Conservation (phyloP, 768 basidiomycete species). For the Rubroboletus pulcherrimus region DNA sequence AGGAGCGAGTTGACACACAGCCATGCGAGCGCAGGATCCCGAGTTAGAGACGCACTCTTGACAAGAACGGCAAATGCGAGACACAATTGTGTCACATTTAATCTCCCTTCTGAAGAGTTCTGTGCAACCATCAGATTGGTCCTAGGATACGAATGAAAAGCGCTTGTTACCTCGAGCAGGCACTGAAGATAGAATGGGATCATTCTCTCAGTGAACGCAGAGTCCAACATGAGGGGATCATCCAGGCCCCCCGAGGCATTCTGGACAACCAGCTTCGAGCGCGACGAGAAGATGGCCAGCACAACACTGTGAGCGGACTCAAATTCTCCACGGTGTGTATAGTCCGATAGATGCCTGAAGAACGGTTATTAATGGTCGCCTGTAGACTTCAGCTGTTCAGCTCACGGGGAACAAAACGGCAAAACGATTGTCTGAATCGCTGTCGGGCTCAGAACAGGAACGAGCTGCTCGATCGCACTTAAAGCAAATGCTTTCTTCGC, state of each 20-base stretch:
- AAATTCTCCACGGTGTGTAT: conserved; percentile 66
- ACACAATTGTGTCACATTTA: conserved; percentile 63
- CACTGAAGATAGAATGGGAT: conserved; percentile 72
- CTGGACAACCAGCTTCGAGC: conserved; percentile 39
- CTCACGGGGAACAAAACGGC: conserved; percentile 65
- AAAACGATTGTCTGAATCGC: conserved; percentile 56
- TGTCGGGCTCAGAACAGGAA: conserved; percentile 52
- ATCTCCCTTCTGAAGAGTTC: conserved; percentile 60
- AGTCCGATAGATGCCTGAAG: conserved; percentile 55
- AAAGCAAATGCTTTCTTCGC: conserved; percentile 59
- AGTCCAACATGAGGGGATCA: conserved; percentile 17
- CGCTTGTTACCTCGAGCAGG: conserved; percentile 58
- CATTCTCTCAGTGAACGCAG: conserved; percentile 49
- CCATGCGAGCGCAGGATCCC: conserved; percentile 54
- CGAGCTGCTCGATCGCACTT: conserved; percentile 74
- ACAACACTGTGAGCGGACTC: conserved; percentile 86
- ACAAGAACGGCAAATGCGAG: conserved; percentile 75
- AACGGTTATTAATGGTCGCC: background rate
- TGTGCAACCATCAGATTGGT: conserved; percentile 24
- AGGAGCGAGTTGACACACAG: conserved; percentile 61
- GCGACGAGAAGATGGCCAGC: conserved; percentile 65
- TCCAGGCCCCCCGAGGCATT: conserved; percentile 1
- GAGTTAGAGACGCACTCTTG: conserved; percentile 47
- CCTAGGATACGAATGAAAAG: background rate
- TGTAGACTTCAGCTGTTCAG: conserved; percentile 6